Base-by-base conservation (phyloP, 2,329 filamentous ascomycete genomes). In the Knoxdaviesia capensis region DNA sequence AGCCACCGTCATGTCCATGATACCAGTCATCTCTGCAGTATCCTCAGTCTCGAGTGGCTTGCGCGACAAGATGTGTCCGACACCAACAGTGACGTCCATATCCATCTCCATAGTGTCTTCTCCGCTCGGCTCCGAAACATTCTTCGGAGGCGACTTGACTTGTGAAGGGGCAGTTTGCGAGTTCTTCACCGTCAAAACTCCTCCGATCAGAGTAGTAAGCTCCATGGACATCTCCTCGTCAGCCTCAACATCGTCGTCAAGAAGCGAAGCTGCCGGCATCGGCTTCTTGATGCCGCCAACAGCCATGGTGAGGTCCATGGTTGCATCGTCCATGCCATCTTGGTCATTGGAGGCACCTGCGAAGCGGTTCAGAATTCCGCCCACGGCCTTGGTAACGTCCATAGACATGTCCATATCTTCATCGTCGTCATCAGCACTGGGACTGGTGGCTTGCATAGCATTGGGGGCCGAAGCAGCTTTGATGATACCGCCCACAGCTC, bases 401-500 rank as follows among this genome's bases (percentile, higher is more conserved):
- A 96, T 94, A 28, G 84, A 90, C 67, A 92, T 77, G 35, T 87
- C 83, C 67, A 92, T 78, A 33, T 86, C 82, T 48, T 74, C 71
- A 20, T 71, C 68, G 29, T 68, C 62, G 3, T 54, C 50, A 7
- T 60, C 54, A 29, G 65, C 53, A 41, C n/a, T 40, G 28, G 10
- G 7, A 32, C 30, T 41, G 41, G 36, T 8, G 9, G 8, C 33
- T 31, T 11, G 64, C 36, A 7, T 5, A 39, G 29, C 36, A 41
- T 29, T 9, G 34, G n/a, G 11, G 11, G 38, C 20, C 43, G 9
- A 34, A 46, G 20, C 20, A 20, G 20, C 29, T 46, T 54, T 56
- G 35, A 69, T 52, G 37, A 75, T 75, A n/a, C 67, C 62, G 4
- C 72, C 72, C 38, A 74, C 59, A 6, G 66, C 64, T 37, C 56